Conservation (phyloP, 2,329 filamentous ascomycete genomes). For the Exophiala sp. region DNA sequence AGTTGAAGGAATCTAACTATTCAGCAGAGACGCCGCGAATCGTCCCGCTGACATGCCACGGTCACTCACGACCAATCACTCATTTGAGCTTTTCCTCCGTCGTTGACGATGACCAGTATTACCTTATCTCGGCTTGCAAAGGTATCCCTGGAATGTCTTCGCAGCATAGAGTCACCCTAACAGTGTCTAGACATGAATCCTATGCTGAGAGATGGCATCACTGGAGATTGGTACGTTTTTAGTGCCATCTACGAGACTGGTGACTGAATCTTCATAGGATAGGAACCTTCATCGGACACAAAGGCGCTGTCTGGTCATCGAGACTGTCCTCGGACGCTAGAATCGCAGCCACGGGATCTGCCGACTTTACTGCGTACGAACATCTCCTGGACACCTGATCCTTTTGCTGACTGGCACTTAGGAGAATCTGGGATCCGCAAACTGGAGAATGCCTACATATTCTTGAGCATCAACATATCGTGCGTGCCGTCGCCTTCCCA, state of each 20-base stretch:
- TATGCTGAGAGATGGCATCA: constrained; percentile 94
- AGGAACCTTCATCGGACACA: constrained; percentile 95
- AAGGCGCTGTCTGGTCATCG: constrained; percentile 96
- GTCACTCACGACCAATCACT: constrained; percentile 86
- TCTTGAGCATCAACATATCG: constrained; percentile 90
- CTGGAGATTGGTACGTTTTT: constrained; percentile 74
- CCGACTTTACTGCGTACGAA: constrained; percentile 87
- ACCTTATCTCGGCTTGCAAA: constrained; percentile 91
- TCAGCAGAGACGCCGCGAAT: constrained; percentile 51
- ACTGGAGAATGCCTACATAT: constrained; percentile 85
- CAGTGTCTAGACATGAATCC: constrained; percentile 77
- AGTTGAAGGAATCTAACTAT: neutral
- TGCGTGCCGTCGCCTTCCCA: constrained; percentile 87
- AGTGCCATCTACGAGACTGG: neutral
- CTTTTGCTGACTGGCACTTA: constrained; percentile 36
- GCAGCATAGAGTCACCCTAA: neutral
- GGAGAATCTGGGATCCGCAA: constrained; percentile 96
- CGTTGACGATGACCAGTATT: constrained; percentile 79
- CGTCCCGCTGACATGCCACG: constrained; percentile 89
- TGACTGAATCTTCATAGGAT: constrained; percentile 55
- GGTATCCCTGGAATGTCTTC: constrained; percentile 46
- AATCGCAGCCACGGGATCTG: constrained; percentile 86
- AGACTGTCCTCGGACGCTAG: constrained; percentile 83
- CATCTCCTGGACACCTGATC: neutral
- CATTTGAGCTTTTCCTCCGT: constrained; percentile 86